Evolutionary conservation across 2,329 filamentous ascomycete genomes (phyloP), one percentile per base, ranked within the genome.

Genomic region (Scedosporium aurantiacum): DNA sequence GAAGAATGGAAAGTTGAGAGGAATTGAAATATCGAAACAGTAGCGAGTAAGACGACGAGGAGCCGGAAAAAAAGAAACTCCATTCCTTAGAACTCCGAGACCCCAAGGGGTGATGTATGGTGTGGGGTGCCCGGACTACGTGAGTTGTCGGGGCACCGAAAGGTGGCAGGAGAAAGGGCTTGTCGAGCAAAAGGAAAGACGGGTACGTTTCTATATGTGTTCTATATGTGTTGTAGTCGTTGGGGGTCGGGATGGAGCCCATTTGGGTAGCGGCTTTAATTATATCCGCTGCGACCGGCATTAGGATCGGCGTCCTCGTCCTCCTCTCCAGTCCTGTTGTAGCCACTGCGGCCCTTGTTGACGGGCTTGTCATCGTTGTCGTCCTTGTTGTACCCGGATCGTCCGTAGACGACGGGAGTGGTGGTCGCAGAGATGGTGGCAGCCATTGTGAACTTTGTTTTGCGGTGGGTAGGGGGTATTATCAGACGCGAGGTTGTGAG

Each of bases 261-360:
- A 5, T 56, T 32, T 28, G 21, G 54, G 27, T 73, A 69, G 66
- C 67, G 70, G 63, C 67, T 66, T 63, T 69, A 69, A 66, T 76
- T 76, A 70, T 77, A 76, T 61, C 74, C 74, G 58, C 70, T 72
- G 66, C 75, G 75, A 67, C 76, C 76, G 21, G 47, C 41, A 28
- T 61, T 59, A 41, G 50, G 16, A 62, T 68, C 66, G 41, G 67
- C 65, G 54, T 70, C 67, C 62, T 69, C 69, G 66, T 72, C 67
- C 56, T 66, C 66, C 62, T 66, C 64, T 61, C 62, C 68, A 65
- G 72, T 72, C 63, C 72, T 70, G 69, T 77, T 77, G 73, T 78
- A 78, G 64, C 75, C 75, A 61, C 72, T 75, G 69, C 71, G 76
- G 67, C 74, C 74, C 64, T 68, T 70, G 72, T 73, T 71, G 68